Percentiles rank a stretch among this genome's conserved stretches.
Evolutionary conservation across 148 eudicot genomes (phyloP).

Genomic region (Rhododendron williamsianum): DNA sequence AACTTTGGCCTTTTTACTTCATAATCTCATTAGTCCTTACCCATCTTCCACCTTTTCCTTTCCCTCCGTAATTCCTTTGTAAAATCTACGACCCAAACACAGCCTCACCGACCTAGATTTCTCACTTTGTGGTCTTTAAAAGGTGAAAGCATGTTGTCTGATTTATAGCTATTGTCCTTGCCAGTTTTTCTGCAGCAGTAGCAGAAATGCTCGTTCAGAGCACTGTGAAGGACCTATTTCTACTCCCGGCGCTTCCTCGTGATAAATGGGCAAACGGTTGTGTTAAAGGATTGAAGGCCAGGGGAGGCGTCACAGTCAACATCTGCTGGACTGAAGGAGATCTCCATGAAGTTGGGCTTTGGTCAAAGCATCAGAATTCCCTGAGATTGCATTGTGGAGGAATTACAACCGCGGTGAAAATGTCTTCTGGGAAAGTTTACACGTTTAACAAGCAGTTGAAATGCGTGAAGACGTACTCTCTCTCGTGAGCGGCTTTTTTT

Average conservation of each 20-base stretch:
- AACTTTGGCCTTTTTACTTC: background rate
- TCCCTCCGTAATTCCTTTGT: background rate
- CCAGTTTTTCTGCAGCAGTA: conserved; percentile 66
- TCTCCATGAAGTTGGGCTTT: conserved; percentile 61
- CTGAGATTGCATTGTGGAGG: conserved; percentile 58
- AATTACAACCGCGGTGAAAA: conserved; percentile 23
- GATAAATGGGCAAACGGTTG: conserved; percentile 82
- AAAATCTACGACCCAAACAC: background rate
- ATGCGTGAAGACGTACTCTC: conserved; percentile 35
- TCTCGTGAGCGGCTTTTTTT: background rate
- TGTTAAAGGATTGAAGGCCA: conserved; percentile 78
- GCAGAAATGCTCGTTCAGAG: conserved; percentile 95
- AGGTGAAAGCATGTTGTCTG: background rate
- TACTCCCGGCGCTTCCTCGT: conserved; percentile 80
- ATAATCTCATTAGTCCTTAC: background rate
- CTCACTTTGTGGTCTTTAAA: background rate
- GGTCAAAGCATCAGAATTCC: conserved; percentile 33
- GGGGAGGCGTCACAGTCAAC: conserved; percentile 65
- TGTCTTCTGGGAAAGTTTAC: conserved; percentile 43
- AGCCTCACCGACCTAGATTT: background rate
- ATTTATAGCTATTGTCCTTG: background rate
- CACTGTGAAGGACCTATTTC: conserved; percentile 58
- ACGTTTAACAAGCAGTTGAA: conserved; percentile 39
- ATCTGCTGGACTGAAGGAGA: conserved; percentile 79
- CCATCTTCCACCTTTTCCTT: background rate